Evolutionary conservation across 768 basidiomycete species (phyloP).

Genomic region (Leccinum truebloodii): DNA sequence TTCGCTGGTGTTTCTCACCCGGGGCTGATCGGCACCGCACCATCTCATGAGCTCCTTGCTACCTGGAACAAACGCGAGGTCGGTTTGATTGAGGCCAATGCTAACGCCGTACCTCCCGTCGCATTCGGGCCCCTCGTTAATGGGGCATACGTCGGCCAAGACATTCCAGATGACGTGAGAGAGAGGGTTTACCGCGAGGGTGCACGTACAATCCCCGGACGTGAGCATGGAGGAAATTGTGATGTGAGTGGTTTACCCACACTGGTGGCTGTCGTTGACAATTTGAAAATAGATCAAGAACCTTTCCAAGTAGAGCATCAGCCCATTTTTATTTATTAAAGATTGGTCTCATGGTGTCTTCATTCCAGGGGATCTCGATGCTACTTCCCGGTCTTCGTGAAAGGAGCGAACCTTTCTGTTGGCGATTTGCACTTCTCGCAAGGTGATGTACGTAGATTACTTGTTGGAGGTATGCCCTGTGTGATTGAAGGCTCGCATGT

Average conservation of each 20-base stretch:
- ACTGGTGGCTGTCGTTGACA: neutral
- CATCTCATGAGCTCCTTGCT: constrained; percentile 68
- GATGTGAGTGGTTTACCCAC: constrained; percentile 44
- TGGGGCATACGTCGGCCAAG: constrained; percentile 72
- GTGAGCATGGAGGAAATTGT: constrained; percentile 82
- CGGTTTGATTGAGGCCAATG: constrained; percentile 56
- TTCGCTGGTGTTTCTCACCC: constrained; percentile 81
- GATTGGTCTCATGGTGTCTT: neutral
- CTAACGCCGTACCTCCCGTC: constrained; percentile 57
- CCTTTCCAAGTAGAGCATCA: constrained; percentile 49
- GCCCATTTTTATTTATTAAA: neutral
- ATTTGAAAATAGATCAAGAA: constrained; percentile 62
- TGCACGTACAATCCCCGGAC: constrained; percentile 70
- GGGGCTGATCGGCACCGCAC: constrained; percentile 75
- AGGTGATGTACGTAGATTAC: constrained; percentile 52
- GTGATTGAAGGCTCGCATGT: constrained; percentile 11
- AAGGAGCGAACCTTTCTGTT: constrained; percentile 75
- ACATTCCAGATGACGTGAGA: constrained; percentile 45
- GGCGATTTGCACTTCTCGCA: constrained; percentile 82
- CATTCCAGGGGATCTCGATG: constrained; percentile 58
- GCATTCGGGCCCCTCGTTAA: constrained; percentile 60
- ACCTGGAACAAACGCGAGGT: constrained; percentile 77
- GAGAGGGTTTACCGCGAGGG: constrained; percentile 64
- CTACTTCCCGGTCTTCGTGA: constrained; percentile 77
- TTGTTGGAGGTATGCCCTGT: neutral